Evolutionary conservation across 768 basidiomycete genomes (phyloP).

Genomic region (Pleurotus cornucopiae): DNA sequence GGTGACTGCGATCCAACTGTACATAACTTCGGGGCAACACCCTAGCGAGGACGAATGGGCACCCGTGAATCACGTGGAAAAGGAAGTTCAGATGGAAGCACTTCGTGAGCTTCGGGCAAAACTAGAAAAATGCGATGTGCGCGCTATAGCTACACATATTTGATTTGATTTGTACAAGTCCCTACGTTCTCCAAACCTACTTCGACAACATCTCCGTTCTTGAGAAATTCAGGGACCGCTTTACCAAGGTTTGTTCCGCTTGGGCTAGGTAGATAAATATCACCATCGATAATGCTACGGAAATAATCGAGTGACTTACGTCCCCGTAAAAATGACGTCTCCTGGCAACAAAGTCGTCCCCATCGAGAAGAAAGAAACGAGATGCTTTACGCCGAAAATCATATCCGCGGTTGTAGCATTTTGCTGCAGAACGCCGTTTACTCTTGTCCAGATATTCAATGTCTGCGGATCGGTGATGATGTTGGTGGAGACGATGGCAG

Average conservation of each 20-base stretch:
- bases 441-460: conserved; percentile 50
- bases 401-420: conserved; percentile 83
- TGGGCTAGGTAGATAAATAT: conserved; percentile 19
- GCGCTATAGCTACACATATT: conserved; percentile 16
- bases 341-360: conserved; percentile 36
- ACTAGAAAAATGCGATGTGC: not conserved
- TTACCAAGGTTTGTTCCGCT: conserved; percentile 30
- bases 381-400: conserved; percentile 77
- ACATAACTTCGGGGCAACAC: not conserved
- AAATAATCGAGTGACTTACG: conserved; percentile 20
- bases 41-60: not conserved
- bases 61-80: not conserved
- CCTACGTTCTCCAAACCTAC: conserved; percentile 33
- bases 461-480: conserved; percentile 33
- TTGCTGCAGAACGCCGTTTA: conserved; percentile 83
- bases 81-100: not conserved
- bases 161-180: conserved; percentile 32
- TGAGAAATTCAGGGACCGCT: conserved; percentile 28
- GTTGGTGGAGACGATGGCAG: conserved; percentile 32
- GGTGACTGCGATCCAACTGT: conserved; percentile 11
- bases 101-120: not conserved
- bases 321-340: conserved; percentile 41
- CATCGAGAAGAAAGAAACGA: conserved; percentile 33
- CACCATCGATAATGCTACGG: not conserved
- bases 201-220: conserved; percentile 34